Evolutionary conservation across 2,329 filamentous ascomycete species (phyloP).

Genomic region (Alternaria ventricosa): DNA sequence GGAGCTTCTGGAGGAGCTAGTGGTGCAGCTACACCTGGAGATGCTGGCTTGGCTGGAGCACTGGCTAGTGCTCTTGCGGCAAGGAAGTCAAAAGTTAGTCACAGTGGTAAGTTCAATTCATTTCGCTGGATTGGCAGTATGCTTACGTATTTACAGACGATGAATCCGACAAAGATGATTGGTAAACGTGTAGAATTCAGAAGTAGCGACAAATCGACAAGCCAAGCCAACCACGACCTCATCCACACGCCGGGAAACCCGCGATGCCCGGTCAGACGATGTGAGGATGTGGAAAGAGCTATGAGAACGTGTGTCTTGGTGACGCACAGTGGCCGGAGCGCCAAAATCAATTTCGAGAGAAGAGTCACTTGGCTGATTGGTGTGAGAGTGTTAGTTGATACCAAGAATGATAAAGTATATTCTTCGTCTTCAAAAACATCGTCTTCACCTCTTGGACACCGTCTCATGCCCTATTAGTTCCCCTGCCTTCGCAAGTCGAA

Average conservation of each 20-base stretch:
- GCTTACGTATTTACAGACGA: slow-evolving; percentile 66
- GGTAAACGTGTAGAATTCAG: slow-evolving; percentile 52
- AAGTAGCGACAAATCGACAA: neutral
- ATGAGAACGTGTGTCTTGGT: neutral
- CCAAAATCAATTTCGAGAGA: neutral
- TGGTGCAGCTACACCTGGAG: slow-evolving; percentile 38
- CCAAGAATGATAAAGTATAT: slow-evolving; percentile 11
- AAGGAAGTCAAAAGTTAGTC: slow-evolving; percentile 91
- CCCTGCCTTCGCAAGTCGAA: neutral
- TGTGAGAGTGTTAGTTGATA: slow-evolving; percentile 1
- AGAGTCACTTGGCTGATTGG: neutral
- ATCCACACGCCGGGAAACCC: neutral
- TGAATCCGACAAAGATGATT: slow-evolving; percentile 78
- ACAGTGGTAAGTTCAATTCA: slow-evolving; percentile 72
- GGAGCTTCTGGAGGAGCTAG: slow-evolving; percentile 57
- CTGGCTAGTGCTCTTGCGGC: slow-evolving; percentile 83
- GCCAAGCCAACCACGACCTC: neutral
- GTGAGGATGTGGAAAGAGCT: neutral
- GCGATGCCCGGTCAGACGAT: neutral
- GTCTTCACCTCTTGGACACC: neutral
- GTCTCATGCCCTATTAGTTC: neutral
- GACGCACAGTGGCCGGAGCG: neutral
- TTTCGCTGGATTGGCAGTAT: slow-evolving; percentile 9
- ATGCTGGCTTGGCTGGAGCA: slow-evolving; percentile 54
- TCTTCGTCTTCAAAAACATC: neutral